Base-by-base conservation (phyloP, 768 basidiomycete species). In the Suillus plorans region DNA sequence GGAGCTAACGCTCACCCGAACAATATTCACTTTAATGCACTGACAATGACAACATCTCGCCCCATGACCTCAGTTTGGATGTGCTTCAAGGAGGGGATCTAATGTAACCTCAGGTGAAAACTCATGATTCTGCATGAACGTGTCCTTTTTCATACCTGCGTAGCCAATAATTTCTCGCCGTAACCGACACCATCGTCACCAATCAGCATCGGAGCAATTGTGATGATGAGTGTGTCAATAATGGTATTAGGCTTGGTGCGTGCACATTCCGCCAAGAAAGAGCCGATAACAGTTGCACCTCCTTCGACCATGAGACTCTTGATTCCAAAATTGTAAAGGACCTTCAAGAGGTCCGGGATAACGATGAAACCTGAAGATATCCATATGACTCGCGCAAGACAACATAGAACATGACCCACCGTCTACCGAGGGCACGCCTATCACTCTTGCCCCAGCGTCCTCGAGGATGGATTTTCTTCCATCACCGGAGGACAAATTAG, bases 261-360 rank as follows among this genome's bases (percentile, higher is more conserved):
- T 18, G 58, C 58, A 41, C 66, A 55, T 59, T 62, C 65, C 9
- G 66, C 68, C 36, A 70, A 65, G 63, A 76, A 76, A 1, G 91
- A 87, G 7, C 82, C 80, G 63, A 99, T 94, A 67, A 99, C 82
- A 10, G 79, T 78, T 10, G 94, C 91, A 18, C 97, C 97, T 61
- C 97, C 97, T 79, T 99, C 97, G 7, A 98, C 92, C 97, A 99
- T 99, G 62, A 98, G 79, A 13, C 88, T 89, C 13, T 77, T 76
- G 66, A 97, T 80, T 4, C 85, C 87, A n/a, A 82, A 77, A 13
- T 77, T 74, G n/a, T 76, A 77, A 31, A 97, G 79, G 8, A 78
- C 77, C 14, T 67, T 69, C 5, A 95, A 84, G 20, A 92, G 73
- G 5, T 72, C 71, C 3, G 76, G 72, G 37, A 92, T 75, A 34